A percentile compares a stretch with the other conserved stretches of the same genome.
Evolutionary conservation across 148 eudicot species (phyloP).

Genomic region (Rhododendron ferrugineum): DNA sequence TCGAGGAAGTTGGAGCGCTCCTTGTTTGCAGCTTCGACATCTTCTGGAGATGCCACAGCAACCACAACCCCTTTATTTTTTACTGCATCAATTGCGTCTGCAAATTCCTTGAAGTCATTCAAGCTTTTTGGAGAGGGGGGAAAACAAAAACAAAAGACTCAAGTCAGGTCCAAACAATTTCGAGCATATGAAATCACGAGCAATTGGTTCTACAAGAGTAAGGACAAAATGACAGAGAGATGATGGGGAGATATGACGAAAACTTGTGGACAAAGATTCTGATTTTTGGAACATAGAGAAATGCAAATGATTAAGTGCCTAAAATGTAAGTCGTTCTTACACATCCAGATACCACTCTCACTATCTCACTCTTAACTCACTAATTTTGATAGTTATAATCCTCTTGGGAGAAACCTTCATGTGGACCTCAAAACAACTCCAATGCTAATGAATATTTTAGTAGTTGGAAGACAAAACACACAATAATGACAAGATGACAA

Average conservation of each 20-base stretch:
- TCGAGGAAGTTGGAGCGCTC: conserved; percentile 53
- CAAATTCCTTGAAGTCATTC: conserved; percentile 86
- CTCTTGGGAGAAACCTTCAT: neutral
- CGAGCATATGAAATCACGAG: neutral
- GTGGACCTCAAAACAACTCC: neutral
- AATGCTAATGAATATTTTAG: neutral
- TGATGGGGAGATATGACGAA: neutral
- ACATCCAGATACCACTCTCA: neutral
- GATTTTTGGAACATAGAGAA: neutral
- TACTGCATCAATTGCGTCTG: conserved; percentile 61
- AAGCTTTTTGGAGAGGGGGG: conserved; percentile 28
- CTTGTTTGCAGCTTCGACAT: conserved; percentile 71
- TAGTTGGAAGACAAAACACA: neutral
- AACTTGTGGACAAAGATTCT: neutral
- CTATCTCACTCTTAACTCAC: neutral
- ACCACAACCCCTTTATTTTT: conserved; percentile 82
- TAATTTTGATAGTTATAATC: neutral
- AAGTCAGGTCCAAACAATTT: neutral
- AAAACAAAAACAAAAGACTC: too few species aligned
- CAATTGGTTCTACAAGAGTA: neutral
- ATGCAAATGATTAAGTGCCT: neutral
- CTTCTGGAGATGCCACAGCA: conserved; percentile 93
- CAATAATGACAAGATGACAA: neutral
- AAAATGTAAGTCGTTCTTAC: neutral
- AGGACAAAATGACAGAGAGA: neutral